Percentiles rank a stretch among this genome's conserved stretches.
phyloP scores from a whole-genome alignment of 192 early-diverging fungal genomes.

The Lobosporangium transversale region DNA sequence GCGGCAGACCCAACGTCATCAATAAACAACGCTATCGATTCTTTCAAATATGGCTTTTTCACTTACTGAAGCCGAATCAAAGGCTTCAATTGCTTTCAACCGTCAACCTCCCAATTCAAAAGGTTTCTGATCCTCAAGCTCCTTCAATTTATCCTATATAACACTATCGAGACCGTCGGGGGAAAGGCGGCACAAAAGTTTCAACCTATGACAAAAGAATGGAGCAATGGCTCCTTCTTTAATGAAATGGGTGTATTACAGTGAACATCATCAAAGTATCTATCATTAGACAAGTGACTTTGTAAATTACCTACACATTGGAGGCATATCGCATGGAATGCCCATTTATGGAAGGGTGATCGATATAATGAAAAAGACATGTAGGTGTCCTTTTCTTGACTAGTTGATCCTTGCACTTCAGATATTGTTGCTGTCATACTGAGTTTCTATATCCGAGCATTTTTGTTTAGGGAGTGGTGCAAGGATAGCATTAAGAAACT shows the following conservation, averaged over 20 bases:
- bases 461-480: neutral
- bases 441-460: neutral
- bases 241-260: neutral
- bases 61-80: neutral
- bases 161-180: neutral
- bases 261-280: neutral
- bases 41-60: constrained; percentile 2
- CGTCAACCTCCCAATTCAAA: neutral
- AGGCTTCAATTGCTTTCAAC: neutral
- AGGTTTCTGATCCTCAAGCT: neutral
- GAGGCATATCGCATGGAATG: neutral
- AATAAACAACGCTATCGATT: constrained; percentile 1
- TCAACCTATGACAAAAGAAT: constrained; percentile 1
- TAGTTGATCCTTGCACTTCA: neutral
- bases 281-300: neutral
- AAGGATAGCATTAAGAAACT: neutral
- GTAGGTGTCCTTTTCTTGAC: neutral
- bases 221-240: neutral
- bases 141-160: neutral
- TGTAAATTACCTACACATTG: neutral
- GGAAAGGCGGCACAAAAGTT: neutral
- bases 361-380: neutral
- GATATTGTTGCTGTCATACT: neutral
- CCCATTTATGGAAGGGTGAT: neutral
- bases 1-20: neutral